Conservation (phyloP, 495 filamentous ascomycete species). For the Filosporella fistucella region DNA sequence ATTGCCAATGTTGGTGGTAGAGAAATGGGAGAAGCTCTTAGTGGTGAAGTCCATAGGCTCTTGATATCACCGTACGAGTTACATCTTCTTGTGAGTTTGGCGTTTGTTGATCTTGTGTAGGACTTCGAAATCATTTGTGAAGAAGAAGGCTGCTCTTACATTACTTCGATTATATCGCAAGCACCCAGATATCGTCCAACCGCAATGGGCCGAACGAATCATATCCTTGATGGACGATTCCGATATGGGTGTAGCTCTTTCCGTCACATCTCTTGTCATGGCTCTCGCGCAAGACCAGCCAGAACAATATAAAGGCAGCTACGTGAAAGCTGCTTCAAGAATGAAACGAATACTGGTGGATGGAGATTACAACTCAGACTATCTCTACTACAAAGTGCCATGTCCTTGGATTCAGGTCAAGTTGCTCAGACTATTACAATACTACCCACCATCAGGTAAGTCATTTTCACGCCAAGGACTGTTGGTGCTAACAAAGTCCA, state of each 20-base stretch:
- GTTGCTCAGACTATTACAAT: conserved; percentile 83
- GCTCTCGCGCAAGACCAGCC: conserved; percentile 88
- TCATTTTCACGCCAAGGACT: neutral
- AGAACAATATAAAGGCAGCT: conserved; percentile 90
- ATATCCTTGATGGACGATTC: conserved; percentile 97
- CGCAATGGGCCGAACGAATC: conserved; percentile 95
- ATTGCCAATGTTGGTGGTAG: conserved; percentile 96
- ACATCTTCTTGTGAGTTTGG: neutral
- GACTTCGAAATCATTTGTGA: conserved; percentile 95
- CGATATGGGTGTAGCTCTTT: conserved; percentile 91
- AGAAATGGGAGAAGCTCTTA: conserved; percentile 96
- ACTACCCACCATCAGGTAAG: conserved; percentile 91
- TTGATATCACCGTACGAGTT: conserved; percentile 86
- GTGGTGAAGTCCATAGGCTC: conserved; percentile 86
- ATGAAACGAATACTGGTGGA: conserved; percentile 88
- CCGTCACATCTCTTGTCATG: conserved; percentile 96
- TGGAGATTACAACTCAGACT: conserved; percentile 80
- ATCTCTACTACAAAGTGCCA: conserved; percentile 97
- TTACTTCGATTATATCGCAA: conserved; percentile 95
- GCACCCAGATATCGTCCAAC: conserved; percentile 85
- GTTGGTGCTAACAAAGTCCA: conserved; percentile 24
- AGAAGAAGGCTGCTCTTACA: conserved; percentile 98
- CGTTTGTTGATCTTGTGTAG: conserved; percentile 36
- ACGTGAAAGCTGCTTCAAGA: conserved; percentile 85
- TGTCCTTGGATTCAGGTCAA: conserved; percentile 99